These are phyloP conservation scores for Aspergillus cristatus DNA, from an alignment of 495 filamentous ascomycete species.

Conservation along the genomic window DNA sequence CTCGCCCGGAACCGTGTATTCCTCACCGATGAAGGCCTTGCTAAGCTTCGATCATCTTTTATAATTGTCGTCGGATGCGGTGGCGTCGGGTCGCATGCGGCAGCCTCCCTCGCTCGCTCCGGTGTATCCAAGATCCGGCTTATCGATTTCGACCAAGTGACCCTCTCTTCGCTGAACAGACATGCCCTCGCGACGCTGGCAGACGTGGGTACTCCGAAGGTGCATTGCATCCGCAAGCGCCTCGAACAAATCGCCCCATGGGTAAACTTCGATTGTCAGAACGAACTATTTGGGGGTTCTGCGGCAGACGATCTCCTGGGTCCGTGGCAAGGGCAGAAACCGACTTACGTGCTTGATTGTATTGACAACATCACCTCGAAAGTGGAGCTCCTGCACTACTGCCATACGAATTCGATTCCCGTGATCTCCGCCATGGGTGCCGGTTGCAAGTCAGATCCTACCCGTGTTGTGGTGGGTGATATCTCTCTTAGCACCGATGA, in stretches of 20 bases:
- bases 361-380: conserved; percentile 99
- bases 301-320: conserved; percentile 56
- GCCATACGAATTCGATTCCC: conserved; percentile 59
- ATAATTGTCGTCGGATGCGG: conserved; percentile 88
- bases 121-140: conserved; percentile 80
- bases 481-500: conserved; percentile 87
- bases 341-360: conserved; percentile 87
- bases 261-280: conserved; percentile 79
- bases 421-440: conserved; percentile 96
- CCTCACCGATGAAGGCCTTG: conserved; percentile 70
- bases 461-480: conserved; percentile 82
- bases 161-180: conserved; percentile 82
- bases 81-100: conserved; percentile 88
- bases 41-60: conserved; percentile 69
- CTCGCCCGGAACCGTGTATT: conserved; percentile 92
- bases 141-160: conserved; percentile 97
- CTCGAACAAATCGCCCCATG: conserved; percentile 83
- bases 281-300: conserved; percentile 68
- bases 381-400: conserved; percentile 84
- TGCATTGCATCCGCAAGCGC: conserved; percentile 66
- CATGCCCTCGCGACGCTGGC: conserved; percentile 90
- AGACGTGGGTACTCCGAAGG: conserved; percentile 93
- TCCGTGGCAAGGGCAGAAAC: conserved; percentile 54
- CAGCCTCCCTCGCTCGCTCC: conserved; percentile 77
- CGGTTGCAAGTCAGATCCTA: conserved; percentile 95